Conservation (phyloP, 164 flowering plant species). For the Magnolia kwangsiensis region DNA sequence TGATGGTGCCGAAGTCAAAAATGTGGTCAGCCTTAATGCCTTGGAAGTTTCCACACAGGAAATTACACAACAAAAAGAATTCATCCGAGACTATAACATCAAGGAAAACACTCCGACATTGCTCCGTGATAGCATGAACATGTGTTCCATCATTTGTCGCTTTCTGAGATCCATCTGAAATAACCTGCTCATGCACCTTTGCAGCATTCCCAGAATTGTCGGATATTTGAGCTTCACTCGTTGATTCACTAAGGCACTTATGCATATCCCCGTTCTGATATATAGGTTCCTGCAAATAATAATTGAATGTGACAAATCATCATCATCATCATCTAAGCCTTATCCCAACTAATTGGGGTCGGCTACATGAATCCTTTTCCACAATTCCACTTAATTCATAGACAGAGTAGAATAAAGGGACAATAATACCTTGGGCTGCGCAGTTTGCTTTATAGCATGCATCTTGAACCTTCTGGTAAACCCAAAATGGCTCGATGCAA, state of each 20-base stretch:
- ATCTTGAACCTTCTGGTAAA: conserved; percentile 1
- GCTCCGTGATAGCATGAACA: conserved; percentile 25
- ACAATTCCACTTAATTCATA: too few relatives aligned
- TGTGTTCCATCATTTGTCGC: conserved; percentile 17
- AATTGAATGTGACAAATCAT: neutral
- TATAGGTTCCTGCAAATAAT: conserved; percentile 32
- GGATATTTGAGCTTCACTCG: neutral
- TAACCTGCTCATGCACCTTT: conserved; percentile 9
- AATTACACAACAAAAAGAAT: conserved; percentile 55
- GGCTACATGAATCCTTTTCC: too few relatives aligned
- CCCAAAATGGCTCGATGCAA: conserved; percentile 22
- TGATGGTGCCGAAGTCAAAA: conserved; percentile 43
- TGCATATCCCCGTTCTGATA: conserved; percentile 11
- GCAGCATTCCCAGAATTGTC: conserved; percentile 8
- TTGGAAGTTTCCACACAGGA: conserved; percentile 59
- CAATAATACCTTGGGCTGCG: conserved; percentile 12
- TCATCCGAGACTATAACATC: conserved; percentile 49
- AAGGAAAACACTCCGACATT: conserved; percentile 45
- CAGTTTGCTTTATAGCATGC: conserved; percentile 6
- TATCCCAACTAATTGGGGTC: too few relatives aligned
- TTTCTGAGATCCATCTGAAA: conserved; percentile 20
- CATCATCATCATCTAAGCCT: too few relatives aligned
- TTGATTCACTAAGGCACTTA: conserved; percentile 13
- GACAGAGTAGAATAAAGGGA: too few relatives aligned
- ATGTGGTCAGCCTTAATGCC: conserved; percentile 51